Base-by-base conservation (phyloP, 306 rosid species). In the Ochetophila trinervis region DNA sequence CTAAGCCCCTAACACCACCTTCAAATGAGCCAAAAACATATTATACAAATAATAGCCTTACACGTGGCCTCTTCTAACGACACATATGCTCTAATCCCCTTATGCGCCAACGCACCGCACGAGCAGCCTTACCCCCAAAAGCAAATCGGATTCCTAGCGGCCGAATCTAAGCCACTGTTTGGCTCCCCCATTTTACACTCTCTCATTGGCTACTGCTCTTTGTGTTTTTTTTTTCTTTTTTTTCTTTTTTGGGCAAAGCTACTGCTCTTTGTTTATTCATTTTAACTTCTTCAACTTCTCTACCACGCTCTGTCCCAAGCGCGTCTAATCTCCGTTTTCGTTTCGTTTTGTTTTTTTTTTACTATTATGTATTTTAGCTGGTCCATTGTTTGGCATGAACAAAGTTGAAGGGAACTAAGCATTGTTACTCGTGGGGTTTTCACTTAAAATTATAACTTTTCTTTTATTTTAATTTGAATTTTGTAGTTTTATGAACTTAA, bases 91-190 rank as follows among this genome's bases (percentile, higher is more conserved):
- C 47, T 22, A 5, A 8, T 6, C 4, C 9, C 23, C 53, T 47
- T 16, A 50, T 55, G 82, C 35, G 77, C 68, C 67, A 50, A 6
- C 21, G 54, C 79, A 62, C 53, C 77, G 59, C 63, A 60, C 59
- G 66, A 60, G 78, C 50, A 58, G 74, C 15, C 61, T 21, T 51
- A 34, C 22, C 69, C 34, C 57, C 27, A 24, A 60, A 69, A 55
- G 48, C 72, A 68, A 71, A 82, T 71, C 73, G 35, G 23, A 67
- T 76, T 63, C 54, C 56, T 5, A 68, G 72, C 76, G 34, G 57
- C 58, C 83, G 81, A 83, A 82, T 79, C 83, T 70, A 49, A 67
- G 66, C 45, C 71, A 65, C 81, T 78, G 53, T 76, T 72, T 60
- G 14, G 45, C 45, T 52, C 59, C 17, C 55, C 62, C 63, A 55